phyloP scores from a whole-genome alignment of 768 basidiomycete species.

The Artomyces pyxidatus region DNA sequence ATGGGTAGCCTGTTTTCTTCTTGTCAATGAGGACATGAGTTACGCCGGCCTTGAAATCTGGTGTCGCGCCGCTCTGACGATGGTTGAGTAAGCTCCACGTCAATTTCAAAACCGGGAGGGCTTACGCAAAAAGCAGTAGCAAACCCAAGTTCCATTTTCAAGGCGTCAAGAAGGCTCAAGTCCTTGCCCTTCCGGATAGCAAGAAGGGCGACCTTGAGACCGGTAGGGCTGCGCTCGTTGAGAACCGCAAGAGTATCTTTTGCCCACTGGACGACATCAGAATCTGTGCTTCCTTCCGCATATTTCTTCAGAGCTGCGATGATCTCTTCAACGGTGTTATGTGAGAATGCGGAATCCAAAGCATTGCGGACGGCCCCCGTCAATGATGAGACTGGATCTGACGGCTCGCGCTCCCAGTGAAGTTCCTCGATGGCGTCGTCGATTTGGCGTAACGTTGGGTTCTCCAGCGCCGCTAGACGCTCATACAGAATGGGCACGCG shows the following conservation, averaged over 20 bases:
- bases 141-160: constrained; percentile 83
- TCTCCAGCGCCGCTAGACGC: constrained; percentile 52
- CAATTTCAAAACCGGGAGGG: constrained; percentile 14
- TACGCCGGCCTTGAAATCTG: constrained; percentile 82
- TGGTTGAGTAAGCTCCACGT: no score
- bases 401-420: constrained; percentile 46
- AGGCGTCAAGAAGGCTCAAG: constrained; percentile 51
- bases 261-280: constrained; percentile 65
- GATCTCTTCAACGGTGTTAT: constrained; percentile 66
- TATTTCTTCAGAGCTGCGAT: constrained; percentile 41
- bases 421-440: constrained; percentile 65
- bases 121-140: constrained; percentile 87
- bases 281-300: constrained; percentile 31
- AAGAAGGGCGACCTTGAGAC: constrained; percentile 80
- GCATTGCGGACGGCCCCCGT: constrained; percentile 62
- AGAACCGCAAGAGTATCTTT: constrained; percentile 53
- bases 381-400: constrained; percentile 45
- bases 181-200: constrained; percentile 67
- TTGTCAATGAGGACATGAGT: constrained; percentile 54
- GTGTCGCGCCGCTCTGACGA: constrained; percentile 66
- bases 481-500: constrained; percentile 65
- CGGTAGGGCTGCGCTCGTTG: constrained; percentile 77
- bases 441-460: constrained; percentile 40
- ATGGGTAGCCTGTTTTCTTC: constrained; percentile 42
- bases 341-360: constrained; percentile 72